Conservation (phyloP, 176 grass and related monocot species). For the Zizania latifolia region DNA sequence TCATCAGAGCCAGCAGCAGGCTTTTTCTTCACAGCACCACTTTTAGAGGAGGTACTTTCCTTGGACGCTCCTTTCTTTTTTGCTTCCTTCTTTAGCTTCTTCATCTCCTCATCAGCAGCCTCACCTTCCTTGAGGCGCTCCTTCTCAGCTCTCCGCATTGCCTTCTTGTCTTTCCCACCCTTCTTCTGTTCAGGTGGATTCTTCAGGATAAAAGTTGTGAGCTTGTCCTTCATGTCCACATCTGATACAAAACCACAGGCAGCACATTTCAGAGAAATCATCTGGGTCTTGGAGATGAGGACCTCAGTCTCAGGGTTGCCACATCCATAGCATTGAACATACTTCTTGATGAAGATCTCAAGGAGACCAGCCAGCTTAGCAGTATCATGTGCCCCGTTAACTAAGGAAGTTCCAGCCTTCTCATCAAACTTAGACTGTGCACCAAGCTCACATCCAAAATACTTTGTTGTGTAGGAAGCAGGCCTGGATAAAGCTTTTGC, state of each 20-base stretch:
- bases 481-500: constrained; percentile 68
- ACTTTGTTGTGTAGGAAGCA: constrained; percentile 75
- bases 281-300: constrained; percentile 60
- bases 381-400: constrained; percentile 82
- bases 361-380: constrained; percentile 73
- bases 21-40: constrained; percentile 21
- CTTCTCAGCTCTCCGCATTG: constrained; percentile 82
- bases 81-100: constrained; percentile 65
- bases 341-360: constrained; percentile 90
- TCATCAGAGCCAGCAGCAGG: constrained; percentile 51
- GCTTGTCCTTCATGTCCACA: constrained; percentile 77
- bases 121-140: constrained; percentile 72
- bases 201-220: constrained; percentile 67
- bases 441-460: constrained; percentile 64
- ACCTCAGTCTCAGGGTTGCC: constrained; percentile 88
- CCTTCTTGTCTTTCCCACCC: constrained; percentile 73
- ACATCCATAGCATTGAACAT: constrained; percentile 77
- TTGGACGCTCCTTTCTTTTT: constrained; percentile 56
- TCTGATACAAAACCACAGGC: constrained; percentile 80
- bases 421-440: constrained; percentile 70
- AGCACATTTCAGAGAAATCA: constrained; percentile 72
- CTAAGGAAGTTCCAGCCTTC: constrained; percentile 52
- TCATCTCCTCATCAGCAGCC: constrained; percentile 84
- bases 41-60: too few relatives aligned
- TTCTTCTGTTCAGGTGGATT: constrained; percentile 71